Conservation (phyloP, 306 rosid species). For the Castanea mollissima region DNA sequence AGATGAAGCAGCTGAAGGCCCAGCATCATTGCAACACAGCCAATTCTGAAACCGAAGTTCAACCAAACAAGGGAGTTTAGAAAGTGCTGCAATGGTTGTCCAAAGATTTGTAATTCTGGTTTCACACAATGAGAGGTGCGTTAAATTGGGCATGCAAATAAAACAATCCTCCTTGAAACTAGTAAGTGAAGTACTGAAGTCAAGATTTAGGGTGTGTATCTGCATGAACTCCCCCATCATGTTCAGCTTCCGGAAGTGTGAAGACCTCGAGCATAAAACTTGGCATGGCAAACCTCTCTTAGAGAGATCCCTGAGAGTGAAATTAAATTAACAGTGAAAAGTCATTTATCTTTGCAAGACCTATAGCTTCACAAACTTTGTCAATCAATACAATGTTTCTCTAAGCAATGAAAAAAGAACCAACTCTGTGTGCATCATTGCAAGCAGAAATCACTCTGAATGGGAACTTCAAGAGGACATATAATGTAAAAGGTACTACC, state of each 20-base stretch:
- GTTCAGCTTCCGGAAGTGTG: slow-evolving; percentile 68
- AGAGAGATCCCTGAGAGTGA: slow-evolving; percentile 58
- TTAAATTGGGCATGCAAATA: slow-evolving; percentile 74
- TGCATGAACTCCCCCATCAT: slow-evolving; percentile 65
- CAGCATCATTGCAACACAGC: slow-evolving; percentile 56
- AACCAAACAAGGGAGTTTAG: slow-evolving; percentile 72
- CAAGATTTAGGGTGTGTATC: slow-evolving; percentile 71
- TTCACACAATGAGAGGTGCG: slow-evolving; percentile 72
- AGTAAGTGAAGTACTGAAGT: slow-evolving; percentile 61
- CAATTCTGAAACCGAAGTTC: slow-evolving; percentile 78
- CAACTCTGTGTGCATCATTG: slow-evolving; percentile 16
- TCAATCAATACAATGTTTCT: slow-evolving; percentile 23
- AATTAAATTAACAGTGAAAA: slow-evolving; percentile 28
- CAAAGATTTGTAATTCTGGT: slow-evolving; percentile 82
- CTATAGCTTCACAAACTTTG: slow-evolving; percentile 17
- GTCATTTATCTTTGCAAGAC: slow-evolving; percentile 5
- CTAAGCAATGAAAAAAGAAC: slow-evolving; percentile 9
- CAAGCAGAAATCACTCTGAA: background rate
- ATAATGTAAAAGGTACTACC: background rate
- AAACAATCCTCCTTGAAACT: slow-evolving; percentile 74
- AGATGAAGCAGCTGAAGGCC: slow-evolving; percentile 41
- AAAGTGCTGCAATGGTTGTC: slow-evolving; percentile 76
- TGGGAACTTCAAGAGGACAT: background rate
- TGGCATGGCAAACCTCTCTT: slow-evolving; percentile 76
- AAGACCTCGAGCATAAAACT: slow-evolving; percentile 56